These are phyloP conservation scores for Silene noctiflora DNA, from an alignment of 179 eudicot genomes.

Conservation along the genomic window DNA sequence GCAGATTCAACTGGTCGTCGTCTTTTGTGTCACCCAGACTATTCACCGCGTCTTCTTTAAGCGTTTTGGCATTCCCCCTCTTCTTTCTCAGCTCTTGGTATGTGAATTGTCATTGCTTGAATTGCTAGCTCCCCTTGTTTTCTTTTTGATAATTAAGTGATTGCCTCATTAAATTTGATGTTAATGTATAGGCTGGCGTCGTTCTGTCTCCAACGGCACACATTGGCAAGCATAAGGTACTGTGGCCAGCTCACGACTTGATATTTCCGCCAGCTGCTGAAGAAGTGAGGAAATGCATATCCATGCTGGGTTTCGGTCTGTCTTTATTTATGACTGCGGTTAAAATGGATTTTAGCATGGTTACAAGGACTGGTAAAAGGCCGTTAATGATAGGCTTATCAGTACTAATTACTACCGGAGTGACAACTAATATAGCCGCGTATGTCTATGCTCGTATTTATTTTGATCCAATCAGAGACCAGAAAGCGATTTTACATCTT, in stretches of 20 bases:
- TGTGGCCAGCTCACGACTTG: neutral
- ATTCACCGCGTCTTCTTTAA: slow-evolving; percentile 34
- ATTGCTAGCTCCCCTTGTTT: no score
- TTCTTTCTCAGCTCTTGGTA: slow-evolving; percentile 44
- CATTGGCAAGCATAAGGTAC: neutral
- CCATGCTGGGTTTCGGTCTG: slow-evolving; percentile 32
- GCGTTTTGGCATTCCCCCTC: slow-evolving; percentile 37
- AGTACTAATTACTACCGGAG: slow-evolving; percentile 5
- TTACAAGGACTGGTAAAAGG: slow-evolving; percentile 26
- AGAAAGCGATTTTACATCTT: neutral
- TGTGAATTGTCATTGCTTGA: neutral
- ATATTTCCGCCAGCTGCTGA: slow-evolving; percentile 33
- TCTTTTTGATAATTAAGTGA: no score
- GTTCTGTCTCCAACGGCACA: slow-evolving; percentile 28
- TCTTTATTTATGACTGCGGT: slow-evolving; percentile 32
- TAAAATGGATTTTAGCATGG: slow-evolving; percentile 33
- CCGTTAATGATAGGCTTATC: slow-evolving; percentile 29
- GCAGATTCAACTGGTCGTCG: slow-evolving; percentile 34
- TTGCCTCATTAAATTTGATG: no score
- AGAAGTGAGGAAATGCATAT: slow-evolving; percentile 19
- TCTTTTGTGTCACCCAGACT: slow-evolving; percentile 35
- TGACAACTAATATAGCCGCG: neutral
- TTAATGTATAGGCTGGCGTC: slow-evolving; percentile 30
- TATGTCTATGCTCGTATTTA: neutral
- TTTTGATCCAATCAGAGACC: neutral